Base-by-base conservation (phyloP, 805 yeast species). In the Wickerhamiella azyma region DNA sequence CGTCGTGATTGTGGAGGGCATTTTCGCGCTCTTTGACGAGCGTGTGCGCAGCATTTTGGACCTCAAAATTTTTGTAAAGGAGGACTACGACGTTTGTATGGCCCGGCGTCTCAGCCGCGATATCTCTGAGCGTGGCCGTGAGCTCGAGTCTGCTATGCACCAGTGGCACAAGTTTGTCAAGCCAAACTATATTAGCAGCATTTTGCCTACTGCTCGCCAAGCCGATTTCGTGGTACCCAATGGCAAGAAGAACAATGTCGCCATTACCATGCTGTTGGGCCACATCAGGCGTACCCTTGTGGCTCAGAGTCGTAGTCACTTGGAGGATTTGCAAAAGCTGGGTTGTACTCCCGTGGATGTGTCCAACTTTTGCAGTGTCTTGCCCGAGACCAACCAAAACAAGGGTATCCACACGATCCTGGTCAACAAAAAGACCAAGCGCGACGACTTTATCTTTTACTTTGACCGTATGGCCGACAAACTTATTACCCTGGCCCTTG, bases 111-210 rank as follows among this genome's bases (percentile, higher is more conserved):
- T 92, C 38, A 76, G 84, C 3, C 70, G 98, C 57, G 98, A 92
- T 60, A 86, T 85, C 45, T 69, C 83, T 11, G 77, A 80, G 50
- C 69, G 98, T 50, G 95, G 94, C 1, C 68, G 98, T 49, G 95
- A 88, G 55, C 66, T 88, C 30, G 69, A 65, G 4, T 94, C 95
- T 1, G 81, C 88, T 14, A 71, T 92, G 49, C 72, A 75, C 53
- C 98, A 92, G 59, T 92, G 97, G 97, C 79, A 83, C 52, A 63
- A 67, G 21, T 88, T 79, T 61, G 98, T 92, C 24, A 92, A 89
- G 61, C 98, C 98, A 6, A 85, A 85, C 60, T 86, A 94, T 8
- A 86, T 79, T 19, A 65, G 77, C 36, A 75, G 72, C 54, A 80
- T 89, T 13, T 73, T 70, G 45, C 92, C 94, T 1, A 81, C 94